Evolutionary conservation across 2,329 filamentous ascomycete species (phyloP).

Genomic region (Aspergillus viridinutans): DNA sequence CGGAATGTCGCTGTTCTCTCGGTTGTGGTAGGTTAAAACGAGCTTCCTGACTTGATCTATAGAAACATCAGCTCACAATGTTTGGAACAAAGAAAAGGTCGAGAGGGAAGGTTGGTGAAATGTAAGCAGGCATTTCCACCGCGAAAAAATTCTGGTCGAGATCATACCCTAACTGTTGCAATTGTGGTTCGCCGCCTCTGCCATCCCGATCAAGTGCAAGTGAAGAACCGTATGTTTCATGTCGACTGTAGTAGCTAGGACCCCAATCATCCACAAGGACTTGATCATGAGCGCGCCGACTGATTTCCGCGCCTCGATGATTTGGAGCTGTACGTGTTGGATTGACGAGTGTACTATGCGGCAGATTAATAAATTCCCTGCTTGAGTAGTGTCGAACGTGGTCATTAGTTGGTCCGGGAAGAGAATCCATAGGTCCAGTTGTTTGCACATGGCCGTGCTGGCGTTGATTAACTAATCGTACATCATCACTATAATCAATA

Average conservation of each 20-base stretch:
- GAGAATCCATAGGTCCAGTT: conserved; percentile 12
- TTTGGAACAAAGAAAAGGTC: background rate
- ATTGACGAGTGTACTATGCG: conserved; percentile 9
- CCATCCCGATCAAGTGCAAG: conserved; percentile 14
- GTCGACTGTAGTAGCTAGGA: conserved; percentile 1
- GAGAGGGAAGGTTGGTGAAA: background rate
- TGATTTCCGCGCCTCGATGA: conserved; percentile 8
- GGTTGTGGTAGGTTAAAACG: conserved; percentile 13
- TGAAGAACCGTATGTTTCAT: conserved; percentile 3
- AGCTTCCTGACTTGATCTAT: conserved; percentile 15
- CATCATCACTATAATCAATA: conserved; percentile 25
- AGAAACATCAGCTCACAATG: conserved; percentile 5
- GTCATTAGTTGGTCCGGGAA: conserved; percentile 9
- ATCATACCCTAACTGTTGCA: conserved; percentile 22
- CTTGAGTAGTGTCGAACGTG: conserved; percentile 10
- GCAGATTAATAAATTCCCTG: conserved; percentile 8
- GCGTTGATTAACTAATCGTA: conserved; percentile 15
- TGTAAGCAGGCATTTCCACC: background rate
- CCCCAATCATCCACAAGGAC: conserved; percentile 4
- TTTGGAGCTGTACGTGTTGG: conserved; percentile 11
- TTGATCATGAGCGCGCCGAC: conserved; percentile 14
- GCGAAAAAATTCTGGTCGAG: background rate
- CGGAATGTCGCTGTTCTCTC: conserved; percentile 20
- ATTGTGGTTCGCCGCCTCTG: conserved; percentile 7
- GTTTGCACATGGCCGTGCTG: conserved; percentile 14